Conservation (phyloP, 2,329 filamentous ascomycete species). For the Trichoderma sp. region DNA sequence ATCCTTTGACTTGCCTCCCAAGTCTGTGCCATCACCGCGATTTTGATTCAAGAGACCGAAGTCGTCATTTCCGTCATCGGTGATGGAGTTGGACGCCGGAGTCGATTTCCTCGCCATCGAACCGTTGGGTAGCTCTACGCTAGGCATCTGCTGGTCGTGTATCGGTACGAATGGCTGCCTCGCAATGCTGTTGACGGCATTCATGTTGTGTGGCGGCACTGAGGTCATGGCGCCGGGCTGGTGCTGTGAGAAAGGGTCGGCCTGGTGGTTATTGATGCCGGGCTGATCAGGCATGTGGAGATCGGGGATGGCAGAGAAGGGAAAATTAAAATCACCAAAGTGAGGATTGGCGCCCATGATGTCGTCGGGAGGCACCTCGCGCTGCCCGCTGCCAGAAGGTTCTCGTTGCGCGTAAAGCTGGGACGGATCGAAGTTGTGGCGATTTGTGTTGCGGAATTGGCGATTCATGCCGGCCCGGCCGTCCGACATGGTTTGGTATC, state of each 20-base stretch:
- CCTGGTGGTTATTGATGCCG: conserved; percentile 35
- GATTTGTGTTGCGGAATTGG: conserved; percentile 35
- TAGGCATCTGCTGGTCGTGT: conserved; percentile 31
- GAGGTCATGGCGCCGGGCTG: conserved; percentile 27
- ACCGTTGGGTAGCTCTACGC: conserved; percentile 48
- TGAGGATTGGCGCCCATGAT: conserved; percentile 48
- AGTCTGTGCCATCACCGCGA: conserved; percentile 55
- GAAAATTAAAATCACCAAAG: conserved; percentile 56
- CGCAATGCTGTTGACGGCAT: conserved; percentile 24
- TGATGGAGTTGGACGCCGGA: conserved; percentile 47
- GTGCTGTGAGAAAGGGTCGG: conserved; percentile 40
- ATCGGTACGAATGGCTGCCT: conserved; percentile 30
- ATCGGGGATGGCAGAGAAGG: conserved; percentile 44
- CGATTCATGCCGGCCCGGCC: conserved; percentile 33
- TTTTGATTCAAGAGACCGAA: conserved; percentile 54
- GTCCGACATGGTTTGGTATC: conserved; percentile 34
- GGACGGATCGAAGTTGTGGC: conserved; percentile 31
- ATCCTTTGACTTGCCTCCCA: conserved; percentile 55
- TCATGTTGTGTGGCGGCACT: conserved; percentile 26
- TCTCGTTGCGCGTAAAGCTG: conserved; percentile 30
- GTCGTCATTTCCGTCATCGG: conserved; percentile 58
- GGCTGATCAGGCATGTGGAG: conserved; percentile 37
- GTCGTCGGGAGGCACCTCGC: conserved; percentile 27
- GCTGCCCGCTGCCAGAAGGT: conserved; percentile 28
- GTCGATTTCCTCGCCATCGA: conserved; percentile 46